A percentile compares a stretch with the other conserved stretches of the same genome.
These are phyloP conservation scores for Cercospora sesami DNA, from an alignment of 2,329 filamentous ascomycete species.

Conservation along the genomic window DNA sequence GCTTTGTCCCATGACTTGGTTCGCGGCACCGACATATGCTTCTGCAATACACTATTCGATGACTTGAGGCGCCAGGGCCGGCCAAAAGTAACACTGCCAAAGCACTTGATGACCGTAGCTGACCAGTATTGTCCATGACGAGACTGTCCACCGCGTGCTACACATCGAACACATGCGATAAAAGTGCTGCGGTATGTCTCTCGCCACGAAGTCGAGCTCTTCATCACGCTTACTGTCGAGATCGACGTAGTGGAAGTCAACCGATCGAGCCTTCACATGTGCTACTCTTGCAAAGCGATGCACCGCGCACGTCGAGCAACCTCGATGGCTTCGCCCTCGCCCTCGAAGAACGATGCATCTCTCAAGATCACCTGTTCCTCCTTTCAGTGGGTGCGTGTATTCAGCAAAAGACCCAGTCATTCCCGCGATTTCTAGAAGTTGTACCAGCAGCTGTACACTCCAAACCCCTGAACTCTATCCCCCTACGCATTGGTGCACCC, in stretches of 20 bases:
- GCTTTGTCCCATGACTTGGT: too few relatives aligned
- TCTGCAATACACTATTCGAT: not conserved
- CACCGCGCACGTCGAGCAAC: not conserved
- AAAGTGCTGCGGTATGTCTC: not conserved
- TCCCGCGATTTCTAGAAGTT: not conserved
- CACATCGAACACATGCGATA: not conserved
- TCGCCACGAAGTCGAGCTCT: not conserved
- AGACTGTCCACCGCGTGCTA: not conserved
- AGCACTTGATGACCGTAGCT: not conserved
- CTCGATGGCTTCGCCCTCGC: not conserved
- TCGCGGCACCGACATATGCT: too few relatives aligned
- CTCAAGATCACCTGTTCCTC: not conserved
- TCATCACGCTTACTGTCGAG: not conserved
- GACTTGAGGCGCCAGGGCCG: not conserved
- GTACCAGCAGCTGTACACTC: not conserved
- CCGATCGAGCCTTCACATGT: not conserved
- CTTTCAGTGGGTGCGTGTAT: not conserved
- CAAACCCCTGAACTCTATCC: not conserved
- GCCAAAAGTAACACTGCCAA: not conserved
- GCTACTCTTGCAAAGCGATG: not conserved
- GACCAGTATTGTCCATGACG: not conserved
- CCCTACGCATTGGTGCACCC: not conserved
- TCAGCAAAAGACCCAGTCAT: not conserved
- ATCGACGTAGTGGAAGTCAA: not conserved
- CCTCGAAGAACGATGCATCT: not conserved